Base-by-base conservation (phyloP, 208 protist species). In the Crithidia expoeki region DNA sequence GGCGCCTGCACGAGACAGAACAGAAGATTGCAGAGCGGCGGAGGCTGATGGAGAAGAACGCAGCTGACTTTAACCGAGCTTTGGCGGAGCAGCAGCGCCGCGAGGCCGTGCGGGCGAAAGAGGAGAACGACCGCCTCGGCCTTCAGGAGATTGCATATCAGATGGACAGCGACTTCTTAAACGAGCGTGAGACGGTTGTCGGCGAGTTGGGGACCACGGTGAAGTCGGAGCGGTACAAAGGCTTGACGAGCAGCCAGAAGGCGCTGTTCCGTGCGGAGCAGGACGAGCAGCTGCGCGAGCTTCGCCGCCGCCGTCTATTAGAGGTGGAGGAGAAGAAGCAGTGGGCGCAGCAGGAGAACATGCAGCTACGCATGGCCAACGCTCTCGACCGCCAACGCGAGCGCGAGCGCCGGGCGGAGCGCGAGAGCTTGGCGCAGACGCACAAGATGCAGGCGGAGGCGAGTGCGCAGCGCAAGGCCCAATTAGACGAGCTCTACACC, bases 101-200 rank as follows among this genome's bases (percentile, higher is more conserved):
- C 36, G 90, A 96, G 76, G 89, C 84, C 0, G 69, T 92, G 53
- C 85, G 83, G 3, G 80, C 82, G 56, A 87, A 86, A 63, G 85
- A 90, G 52, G 85, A 94, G 75, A 85, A 95, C 61, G 95, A 89
- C 25, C 80, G 82, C 17, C 84, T 92, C 4, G 88, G 86, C 1
- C 74, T 96, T 19, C 88, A 96, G 68, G 95, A 98, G 76, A 97
- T 98, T 72, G 86, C 79, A 19, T 96, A 92, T 67, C 82, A 89
- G 69, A 86, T 96, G 52, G 77, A 93, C 47, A 88, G 86, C 62
- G 90, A 95, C 69, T 93, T 97, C 58, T 80, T 98, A 16, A 98
- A 92, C 63, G 95, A 98, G 69, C 84, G 83, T 5, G 86, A 97
- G 62, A 88, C 80, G 14, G 81, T 95, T 55, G 80, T 87, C 34